Evolutionary conservation across 2,329 filamentous ascomycete genomes (phyloP).

Genomic region (Diaporthe capsici): DNA sequence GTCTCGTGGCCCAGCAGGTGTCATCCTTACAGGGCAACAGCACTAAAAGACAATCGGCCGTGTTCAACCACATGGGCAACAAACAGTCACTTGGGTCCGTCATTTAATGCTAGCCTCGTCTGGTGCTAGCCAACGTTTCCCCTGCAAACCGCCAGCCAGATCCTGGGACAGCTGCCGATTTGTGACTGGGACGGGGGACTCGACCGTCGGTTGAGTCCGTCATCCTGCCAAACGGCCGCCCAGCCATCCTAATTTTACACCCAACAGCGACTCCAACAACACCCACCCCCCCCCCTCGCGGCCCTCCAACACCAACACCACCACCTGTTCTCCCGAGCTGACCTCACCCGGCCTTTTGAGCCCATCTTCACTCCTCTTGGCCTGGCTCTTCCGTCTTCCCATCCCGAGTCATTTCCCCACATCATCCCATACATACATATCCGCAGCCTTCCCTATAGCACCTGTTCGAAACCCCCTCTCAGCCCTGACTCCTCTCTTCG

Average conservation of each 20-base stretch:
- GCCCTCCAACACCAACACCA: conserved; percentile 9
- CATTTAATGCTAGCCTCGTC: conserved; percentile 23
- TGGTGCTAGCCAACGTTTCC: conserved; percentile 21
- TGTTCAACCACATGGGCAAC: conserved; percentile 31
- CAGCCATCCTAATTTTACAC: conserved; percentile 42
- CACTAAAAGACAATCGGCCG: conserved; percentile 18
- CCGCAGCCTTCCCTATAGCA: neutral
- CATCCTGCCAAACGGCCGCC: conserved; percentile 28
- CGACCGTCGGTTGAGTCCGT: conserved; percentile 29
- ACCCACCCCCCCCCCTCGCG: neutral
- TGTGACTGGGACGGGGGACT: conserved; percentile 8
- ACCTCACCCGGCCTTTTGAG: conserved; percentile 21
- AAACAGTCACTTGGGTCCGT: conserved; percentile 21
- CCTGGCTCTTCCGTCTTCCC: conserved; percentile 15
- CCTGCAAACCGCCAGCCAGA: conserved; percentile 2
- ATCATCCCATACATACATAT: conserved; percentile 28
- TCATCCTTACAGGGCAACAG: conserved; percentile 22
- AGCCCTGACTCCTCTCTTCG: neutral
- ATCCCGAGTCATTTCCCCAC: conserved; percentile 27
- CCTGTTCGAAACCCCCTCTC: neutral
- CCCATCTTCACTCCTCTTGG: conserved; percentile 4
- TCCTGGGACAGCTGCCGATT: conserved; percentile 25
- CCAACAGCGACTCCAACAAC: conserved; percentile 21
- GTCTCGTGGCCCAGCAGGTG: conserved; percentile 25
- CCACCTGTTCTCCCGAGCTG: conserved; percentile 30